phyloP scores from a whole-genome alignment of 2,329 filamentous ascomycete species.

The Plenodomus lindquistii region DNA sequence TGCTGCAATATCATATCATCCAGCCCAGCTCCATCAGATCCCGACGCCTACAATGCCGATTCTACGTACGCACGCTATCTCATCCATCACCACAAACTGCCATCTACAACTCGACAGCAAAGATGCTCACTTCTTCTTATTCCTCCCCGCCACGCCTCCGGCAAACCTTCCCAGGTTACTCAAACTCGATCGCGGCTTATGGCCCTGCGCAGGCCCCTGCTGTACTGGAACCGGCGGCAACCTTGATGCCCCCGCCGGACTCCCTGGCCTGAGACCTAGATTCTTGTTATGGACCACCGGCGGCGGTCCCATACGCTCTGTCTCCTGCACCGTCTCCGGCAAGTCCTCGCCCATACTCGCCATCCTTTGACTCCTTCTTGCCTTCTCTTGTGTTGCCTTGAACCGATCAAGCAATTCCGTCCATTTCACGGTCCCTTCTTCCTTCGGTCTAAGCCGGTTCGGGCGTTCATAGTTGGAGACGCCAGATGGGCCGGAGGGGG shows the following conservation, averaged over 20 bases:
- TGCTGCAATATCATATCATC: not conserved
- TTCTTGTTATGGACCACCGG: constrained; percentile 33
- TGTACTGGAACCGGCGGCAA: constrained; percentile 21
- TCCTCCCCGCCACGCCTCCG: constrained; percentile 45
- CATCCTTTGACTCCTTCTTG: constrained; percentile 69
- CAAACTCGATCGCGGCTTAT: constrained; percentile 47
- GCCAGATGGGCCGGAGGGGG: constrained; percentile 33
- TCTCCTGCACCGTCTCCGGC: constrained; percentile 32
- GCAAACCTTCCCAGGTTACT: constrained; percentile 51
- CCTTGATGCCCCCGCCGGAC: constrained; percentile 26
- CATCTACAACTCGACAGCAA: not conserved
- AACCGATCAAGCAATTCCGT: constrained; percentile 93
- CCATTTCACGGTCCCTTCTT: constrained; percentile 88
- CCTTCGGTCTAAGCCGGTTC: constrained; percentile 76
- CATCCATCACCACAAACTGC: constrained; percentile 1
- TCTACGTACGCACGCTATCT: constrained; percentile 6
- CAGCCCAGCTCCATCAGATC: not conserved
- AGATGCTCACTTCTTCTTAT: constrained; percentile 39
- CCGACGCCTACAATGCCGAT: constrained; percentile 29
- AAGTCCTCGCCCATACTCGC: constrained; percentile 45
- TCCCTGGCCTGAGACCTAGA: constrained; percentile 22
- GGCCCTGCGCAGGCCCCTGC: constrained; percentile 25
- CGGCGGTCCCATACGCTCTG: constrained; percentile 26
- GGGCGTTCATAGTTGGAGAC: constrained; percentile 54
- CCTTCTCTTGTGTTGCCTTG: constrained; percentile 83